Percentiles rank a stretch among this genome's conserved stretches.
Evolutionary conservation across 2,329 filamentous ascomycete genomes (phyloP).

Genomic region (Oidium heveae): DNA sequence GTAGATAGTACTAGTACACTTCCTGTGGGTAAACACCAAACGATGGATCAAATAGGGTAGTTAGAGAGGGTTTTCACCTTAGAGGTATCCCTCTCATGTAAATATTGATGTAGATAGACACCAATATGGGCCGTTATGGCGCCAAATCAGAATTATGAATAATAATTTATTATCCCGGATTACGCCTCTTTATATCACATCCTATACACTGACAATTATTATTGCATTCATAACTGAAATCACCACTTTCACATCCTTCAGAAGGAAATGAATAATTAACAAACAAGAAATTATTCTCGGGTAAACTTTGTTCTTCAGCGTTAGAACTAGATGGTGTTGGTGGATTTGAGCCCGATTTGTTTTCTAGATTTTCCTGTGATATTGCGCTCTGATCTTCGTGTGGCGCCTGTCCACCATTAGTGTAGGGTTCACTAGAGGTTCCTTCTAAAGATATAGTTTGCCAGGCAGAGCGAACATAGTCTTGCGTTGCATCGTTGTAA

Average conservation of each 20-base stretch:
- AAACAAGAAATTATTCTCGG: slow-evolving; percentile 30
- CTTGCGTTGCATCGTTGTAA: slow-evolving; percentile 36
- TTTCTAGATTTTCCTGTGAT: slow-evolving; percentile 3
- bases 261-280: slow-evolving; percentile 25
- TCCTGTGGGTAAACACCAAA: too few relatives aligned
- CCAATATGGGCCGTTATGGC: too few relatives aligned
- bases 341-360: slow-evolving; percentile 8
- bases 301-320: slow-evolving; percentile 22
- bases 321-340: slow-evolving; percentile 11
- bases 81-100: too few relatives aligned
- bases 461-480: slow-evolving; percentile 24
- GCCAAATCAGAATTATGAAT: too few relatives aligned
- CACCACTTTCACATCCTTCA: slow-evolving; percentile 23
- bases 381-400: slow-evolving; percentile 4
- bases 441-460: slow-evolving; percentile 8
- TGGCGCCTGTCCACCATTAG: slow-evolving; percentile 2
- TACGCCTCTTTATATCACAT: slow-evolving; percentile 23
- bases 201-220: slow-evolving; percentile 32
- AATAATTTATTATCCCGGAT: not conserved
- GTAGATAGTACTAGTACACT: too few relatives aligned
- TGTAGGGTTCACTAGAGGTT: slow-evolving; percentile 5
- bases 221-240: slow-evolving; percentile 28
- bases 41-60: too few relatives aligned
- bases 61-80: too few relatives aligned
- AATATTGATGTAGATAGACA: too few relatives aligned